These are phyloP conservation scores for Ophidiomyces ophidiicola DNA, from an alignment of 2,329 filamentous ascomycete species.

Conservation along the genomic window DNA sequence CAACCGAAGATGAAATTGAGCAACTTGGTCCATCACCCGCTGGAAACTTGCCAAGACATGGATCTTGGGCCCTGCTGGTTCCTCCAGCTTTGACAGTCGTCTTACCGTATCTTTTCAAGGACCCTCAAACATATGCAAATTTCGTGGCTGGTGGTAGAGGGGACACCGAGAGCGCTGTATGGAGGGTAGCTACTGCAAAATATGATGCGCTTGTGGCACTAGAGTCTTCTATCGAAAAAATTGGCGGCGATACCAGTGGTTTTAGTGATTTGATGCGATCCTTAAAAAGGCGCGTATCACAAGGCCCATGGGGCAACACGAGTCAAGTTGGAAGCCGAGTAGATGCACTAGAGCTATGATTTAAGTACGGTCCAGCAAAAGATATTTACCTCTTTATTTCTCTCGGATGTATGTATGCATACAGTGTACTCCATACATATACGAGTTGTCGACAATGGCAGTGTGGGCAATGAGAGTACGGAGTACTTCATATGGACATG, in stretches of 20 bases:
- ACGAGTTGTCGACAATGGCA: too few species aligned
- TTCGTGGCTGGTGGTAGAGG: constrained; percentile 46
- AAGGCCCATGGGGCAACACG: constrained; percentile 32
- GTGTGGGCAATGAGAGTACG: too few species aligned
- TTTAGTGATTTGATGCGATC: constrained; percentile 32
- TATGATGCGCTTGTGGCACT: constrained; percentile 44
- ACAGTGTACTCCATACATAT: too few species aligned
- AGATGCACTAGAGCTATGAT: constrained; percentile 27
- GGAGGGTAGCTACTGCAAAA: constrained; percentile 45
- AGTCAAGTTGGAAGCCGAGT: constrained; percentile 24
- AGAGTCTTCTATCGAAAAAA: constrained; percentile 33
- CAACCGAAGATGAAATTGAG: constrained; percentile 30
- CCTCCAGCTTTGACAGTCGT: constrained; percentile 40
- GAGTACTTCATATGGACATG: too few species aligned
- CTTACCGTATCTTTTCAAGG: constrained; percentile 46
- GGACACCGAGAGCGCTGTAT: constrained; percentile 46
- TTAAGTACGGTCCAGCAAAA: background rate
- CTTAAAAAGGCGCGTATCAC: constrained; percentile 30
- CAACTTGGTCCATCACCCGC: constrained; percentile 27
- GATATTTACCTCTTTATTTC: too few species aligned
- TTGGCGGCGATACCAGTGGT: constrained; percentile 22
- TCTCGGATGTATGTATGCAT: too few species aligned
- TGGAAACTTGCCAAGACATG: constrained; percentile 32
- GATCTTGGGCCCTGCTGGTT: constrained; percentile 41
- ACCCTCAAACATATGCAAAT: constrained; percentile 45